Conservation (phyloP, 331 rosid species). For the Saraca asoca region DNA sequence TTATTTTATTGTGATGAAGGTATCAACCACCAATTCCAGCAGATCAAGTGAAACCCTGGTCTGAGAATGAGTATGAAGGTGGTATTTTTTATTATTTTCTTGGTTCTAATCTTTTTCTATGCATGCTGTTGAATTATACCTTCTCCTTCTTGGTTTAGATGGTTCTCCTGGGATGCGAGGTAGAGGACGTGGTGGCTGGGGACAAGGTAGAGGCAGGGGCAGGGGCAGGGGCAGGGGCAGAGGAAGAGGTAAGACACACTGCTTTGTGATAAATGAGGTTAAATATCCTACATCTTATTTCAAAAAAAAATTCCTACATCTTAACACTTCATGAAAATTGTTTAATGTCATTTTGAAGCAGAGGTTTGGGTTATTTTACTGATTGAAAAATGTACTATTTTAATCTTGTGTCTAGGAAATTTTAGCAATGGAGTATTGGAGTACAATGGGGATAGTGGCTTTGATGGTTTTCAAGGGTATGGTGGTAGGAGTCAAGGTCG, state of each 20-base stretch:
- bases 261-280: not conserved
- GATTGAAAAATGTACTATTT: no score
- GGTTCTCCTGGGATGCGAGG: slow-evolving; percentile 23
- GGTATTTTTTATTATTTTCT: slow-evolving; percentile 8
- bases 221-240: not conserved
- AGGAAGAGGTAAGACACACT: slow-evolving; percentile 15
- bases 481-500: slow-evolving; percentile 25
- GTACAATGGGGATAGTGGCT: not conserved
- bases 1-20: slow-evolving; percentile 11
- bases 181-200: slow-evolving; percentile 28
- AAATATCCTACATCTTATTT: no score
- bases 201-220: slow-evolving; percentile 32
- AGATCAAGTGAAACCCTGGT: slow-evolving; percentile 32
- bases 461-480: slow-evolving; percentile 8
- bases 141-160: slow-evolving; percentile 10
- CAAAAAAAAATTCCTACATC: no score
- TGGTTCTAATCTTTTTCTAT: not conserved
- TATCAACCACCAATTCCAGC: slow-evolving; percentile 27
- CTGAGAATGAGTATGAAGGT: slow-evolving; percentile 29
- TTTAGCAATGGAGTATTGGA: slow-evolving; percentile 17
- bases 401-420: slow-evolving; percentile 8
- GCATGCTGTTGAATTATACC: not conserved
- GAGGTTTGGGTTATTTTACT: not conserved
- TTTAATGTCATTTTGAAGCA: not conserved
- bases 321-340: no score